Percentiles rank a stretch among this genome's conserved stretches.
Conservation (phyloP, 1,284 basidiomycete species). For the Cryptococcus jaspeensis region DNA sequence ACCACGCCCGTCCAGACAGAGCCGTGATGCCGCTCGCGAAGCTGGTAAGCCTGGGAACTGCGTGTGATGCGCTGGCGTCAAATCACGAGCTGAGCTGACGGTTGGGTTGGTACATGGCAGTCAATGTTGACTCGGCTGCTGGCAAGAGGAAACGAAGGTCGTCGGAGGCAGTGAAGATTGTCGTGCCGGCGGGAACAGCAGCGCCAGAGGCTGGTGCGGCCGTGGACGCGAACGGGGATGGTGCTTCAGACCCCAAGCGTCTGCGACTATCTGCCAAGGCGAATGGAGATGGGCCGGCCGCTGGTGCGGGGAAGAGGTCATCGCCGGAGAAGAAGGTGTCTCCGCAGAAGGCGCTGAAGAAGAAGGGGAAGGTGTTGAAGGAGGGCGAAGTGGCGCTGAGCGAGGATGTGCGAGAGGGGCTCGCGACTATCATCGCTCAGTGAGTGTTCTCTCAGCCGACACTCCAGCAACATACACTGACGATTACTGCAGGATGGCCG, state of each 20-base stretch:
- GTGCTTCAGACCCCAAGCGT: not conserved
- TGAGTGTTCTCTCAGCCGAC: constrained; percentile 16
- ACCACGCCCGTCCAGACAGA: constrained; percentile 1
- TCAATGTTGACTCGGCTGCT: not conserved
- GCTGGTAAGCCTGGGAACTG: constrained; percentile 1
- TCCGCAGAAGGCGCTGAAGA: constrained; percentile 3
- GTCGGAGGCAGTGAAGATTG: not conserved
- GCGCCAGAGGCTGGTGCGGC: constrained; percentile 9
- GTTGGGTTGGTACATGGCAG: not conserved
- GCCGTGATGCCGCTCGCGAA: not conserved
- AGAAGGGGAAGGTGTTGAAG: not conserved
- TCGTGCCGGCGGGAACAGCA: not conserved
- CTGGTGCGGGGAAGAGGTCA: too few relatives aligned
- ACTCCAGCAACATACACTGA: not conserved
- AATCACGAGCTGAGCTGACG: not conserved
- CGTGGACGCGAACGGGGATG: constrained; percentile 4
- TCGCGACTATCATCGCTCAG: constrained; percentile 36
- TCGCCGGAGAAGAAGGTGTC: not conserved
- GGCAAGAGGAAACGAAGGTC: constrained; percentile 12
- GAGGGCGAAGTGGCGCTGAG: constrained; percentile 17
- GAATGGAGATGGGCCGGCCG: too few relatives aligned
- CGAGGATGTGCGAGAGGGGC: constrained; percentile 31
- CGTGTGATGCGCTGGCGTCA: not conserved
- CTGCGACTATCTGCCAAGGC: too few relatives aligned
- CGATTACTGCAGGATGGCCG: constrained; percentile 34